These are phyloP conservation scores for Arthrobotrys pseudoclavata DNA, from an alignment of 2,329 filamentous ascomycete genomes.

Conservation along the genomic window DNA sequence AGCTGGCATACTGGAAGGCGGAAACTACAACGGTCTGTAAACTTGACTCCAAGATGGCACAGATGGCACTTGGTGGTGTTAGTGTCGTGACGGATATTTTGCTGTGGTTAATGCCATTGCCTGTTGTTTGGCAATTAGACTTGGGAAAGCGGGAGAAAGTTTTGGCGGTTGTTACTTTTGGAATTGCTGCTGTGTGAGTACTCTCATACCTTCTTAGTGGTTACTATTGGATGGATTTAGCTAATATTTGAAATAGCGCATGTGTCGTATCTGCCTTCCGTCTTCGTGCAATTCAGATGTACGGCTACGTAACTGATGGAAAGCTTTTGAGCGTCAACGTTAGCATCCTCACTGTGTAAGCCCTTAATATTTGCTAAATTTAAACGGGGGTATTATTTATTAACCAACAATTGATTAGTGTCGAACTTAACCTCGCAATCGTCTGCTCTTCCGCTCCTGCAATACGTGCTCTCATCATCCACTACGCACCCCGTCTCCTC, in stretches of 20 bases:
- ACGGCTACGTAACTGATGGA: conserved; percentile 46
- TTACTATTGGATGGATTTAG: neutral
- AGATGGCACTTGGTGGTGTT: conserved; percentile 40
- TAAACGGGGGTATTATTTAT: neutral
- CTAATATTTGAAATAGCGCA: conserved; percentile 31
- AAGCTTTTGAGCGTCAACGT: conserved; percentile 38
- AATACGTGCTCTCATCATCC: conserved; percentile 51
- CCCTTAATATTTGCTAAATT: neutral
- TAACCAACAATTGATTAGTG: conserved; percentile 5
- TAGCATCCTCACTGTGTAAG: conserved; percentile 47
- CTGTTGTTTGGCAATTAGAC: conserved; percentile 42
- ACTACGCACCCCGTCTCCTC: conserved; percentile 42
- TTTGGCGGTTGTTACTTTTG: conserved; percentile 54
- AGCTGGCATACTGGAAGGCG: conserved; percentile 51
- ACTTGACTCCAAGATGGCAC: conserved; percentile 44
- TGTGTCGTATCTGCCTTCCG: conserved; percentile 56
- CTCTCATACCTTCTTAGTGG: neutral
- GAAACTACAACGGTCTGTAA: conserved; percentile 33
- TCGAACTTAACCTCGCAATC: conserved; percentile 55
- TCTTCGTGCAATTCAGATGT: conserved; percentile 42
- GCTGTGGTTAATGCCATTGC: conserved; percentile 55
- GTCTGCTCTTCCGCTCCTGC: conserved; percentile 53
- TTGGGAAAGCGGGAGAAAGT: conserved; percentile 47
- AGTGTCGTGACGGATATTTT: conserved; percentile 49
- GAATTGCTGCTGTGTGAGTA: conserved; percentile 55